A percentile compares a stretch with the other conserved stretches of the same genome.
Conservation (phyloP, 257 asterid species). For the Nicotiana tomentosiformis region DNA sequence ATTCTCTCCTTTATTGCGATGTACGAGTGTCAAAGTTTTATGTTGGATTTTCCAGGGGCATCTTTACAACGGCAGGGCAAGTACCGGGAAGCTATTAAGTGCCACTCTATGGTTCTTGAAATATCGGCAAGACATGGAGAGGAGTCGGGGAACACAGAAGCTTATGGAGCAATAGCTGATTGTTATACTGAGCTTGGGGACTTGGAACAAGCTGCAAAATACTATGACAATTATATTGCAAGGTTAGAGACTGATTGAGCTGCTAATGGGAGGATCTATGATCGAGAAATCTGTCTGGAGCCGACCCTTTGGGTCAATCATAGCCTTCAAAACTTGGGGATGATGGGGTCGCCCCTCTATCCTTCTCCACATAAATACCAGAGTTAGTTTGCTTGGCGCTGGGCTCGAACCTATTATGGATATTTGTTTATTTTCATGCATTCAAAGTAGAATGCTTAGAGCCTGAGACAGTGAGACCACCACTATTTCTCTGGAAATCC, state of each 20-base stretch:
- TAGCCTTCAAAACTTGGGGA: too few relatives aligned
- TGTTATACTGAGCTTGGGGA: constrained; percentile 96
- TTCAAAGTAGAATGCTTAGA: not conserved
- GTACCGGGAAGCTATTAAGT: constrained; percentile 77
- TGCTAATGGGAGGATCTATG: not conserved
- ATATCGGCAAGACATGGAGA: constrained; percentile 80
- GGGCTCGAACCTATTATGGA: too few relatives aligned
- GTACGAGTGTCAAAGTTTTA: not conserved
- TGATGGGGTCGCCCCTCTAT: too few relatives aligned
- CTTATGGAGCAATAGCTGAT: constrained; percentile 97
- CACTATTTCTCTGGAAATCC: not conserved
- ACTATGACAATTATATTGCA: constrained; percentile 78
- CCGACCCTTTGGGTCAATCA: too few relatives aligned
- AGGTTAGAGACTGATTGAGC: constrained; percentile 81
- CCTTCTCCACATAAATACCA: too few relatives aligned
- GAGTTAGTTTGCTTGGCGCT: too few relatives aligned
- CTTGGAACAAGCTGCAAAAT: constrained; percentile 83
- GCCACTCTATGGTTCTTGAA: constrained; percentile 75
- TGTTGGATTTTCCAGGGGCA: constrained; percentile 50
- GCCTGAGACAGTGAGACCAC: not conserved
- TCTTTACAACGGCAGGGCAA: constrained; percentile 92
- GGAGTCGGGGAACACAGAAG: constrained; percentile 90
- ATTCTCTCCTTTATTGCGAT: not conserved
- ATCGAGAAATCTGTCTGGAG: too few relatives aligned
- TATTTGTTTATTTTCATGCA: not conserved